Conservation (phyloP, 495 filamentous ascomycete genomes). For the Aspergillus indologenus region DNA sequence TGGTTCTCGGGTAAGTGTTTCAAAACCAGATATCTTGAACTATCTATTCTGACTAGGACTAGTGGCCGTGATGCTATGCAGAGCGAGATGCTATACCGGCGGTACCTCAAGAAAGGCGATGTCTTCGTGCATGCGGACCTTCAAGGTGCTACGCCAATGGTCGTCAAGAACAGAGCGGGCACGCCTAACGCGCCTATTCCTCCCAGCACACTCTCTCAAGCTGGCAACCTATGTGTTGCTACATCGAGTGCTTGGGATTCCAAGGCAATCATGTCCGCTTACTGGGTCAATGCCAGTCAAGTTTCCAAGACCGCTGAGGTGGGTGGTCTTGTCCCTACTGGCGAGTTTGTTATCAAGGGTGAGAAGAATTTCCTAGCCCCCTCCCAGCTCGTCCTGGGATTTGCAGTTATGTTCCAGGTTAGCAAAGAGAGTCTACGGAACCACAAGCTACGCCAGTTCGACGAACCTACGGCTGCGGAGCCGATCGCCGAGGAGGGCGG, state of each 20-base stretch:
- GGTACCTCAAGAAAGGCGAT: conserved; percentile 83
- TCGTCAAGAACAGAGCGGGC: conserved; percentile 79
- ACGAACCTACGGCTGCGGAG: conserved; percentile 27
- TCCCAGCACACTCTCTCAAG: conserved; percentile 86
- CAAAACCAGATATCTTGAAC: neutral
- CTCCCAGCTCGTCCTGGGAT: conserved; percentile 80
- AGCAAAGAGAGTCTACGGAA: conserved; percentile 82
- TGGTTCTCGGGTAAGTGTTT: conserved; percentile 62
- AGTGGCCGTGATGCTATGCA: conserved; percentile 86
- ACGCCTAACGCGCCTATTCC: conserved; percentile 80
- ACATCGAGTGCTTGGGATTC: conserved; percentile 91
- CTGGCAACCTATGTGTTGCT: conserved; percentile 76
- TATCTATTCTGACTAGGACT: conserved; percentile 10
- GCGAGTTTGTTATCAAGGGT: conserved; percentile 75
- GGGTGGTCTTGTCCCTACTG: conserved; percentile 76
- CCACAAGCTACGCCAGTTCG: conserved; percentile 60
- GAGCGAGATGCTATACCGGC: conserved; percentile 83
- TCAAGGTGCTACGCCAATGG: conserved; percentile 73
- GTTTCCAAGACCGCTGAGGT: conserved; percentile 75
- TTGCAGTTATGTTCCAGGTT: conserved; percentile 82
- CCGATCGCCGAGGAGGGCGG: conserved; percentile 7
- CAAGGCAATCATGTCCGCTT: conserved; percentile 91
- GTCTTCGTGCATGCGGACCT: conserved; percentile 90
- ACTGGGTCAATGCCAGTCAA: conserved; percentile 86
- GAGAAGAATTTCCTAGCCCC: conserved; percentile 90